Evolutionary conservation across 495 filamentous ascomycete species (phyloP), one percentile per base, ranked within the genome.

Genomic region (Talaromyces trachyspermus): DNA sequence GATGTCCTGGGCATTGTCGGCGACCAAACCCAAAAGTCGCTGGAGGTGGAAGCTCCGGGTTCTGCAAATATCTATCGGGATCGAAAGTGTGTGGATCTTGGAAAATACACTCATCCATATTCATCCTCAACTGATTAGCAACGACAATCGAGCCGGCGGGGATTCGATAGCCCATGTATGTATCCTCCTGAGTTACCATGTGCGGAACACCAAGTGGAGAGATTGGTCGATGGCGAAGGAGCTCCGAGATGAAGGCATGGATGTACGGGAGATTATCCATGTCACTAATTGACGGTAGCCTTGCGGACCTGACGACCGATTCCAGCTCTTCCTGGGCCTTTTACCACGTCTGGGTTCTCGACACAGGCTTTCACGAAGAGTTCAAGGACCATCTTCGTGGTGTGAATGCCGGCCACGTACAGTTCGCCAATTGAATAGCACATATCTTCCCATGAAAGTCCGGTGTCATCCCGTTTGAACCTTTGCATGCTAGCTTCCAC

Each of bases 291-390:
- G 42, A 22, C 4, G 57, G 59, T 2, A 60, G 36, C 1, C 59
- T 48, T 2, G 48, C 24, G 1, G 11, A 8, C 0, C 53, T 50
- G 29, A 58, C 49, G 8, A 58, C 49, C 9, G 15, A 20, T 46
- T 60, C 54, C n/a, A 58, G 51, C 53, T 83, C 76, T 7, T 57
- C 61, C 48, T 77, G 76, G 2, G 71, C 75, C 22, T 65, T 70
- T 20, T 53, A 70, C 65, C 0, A 60, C 61, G 0, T 68, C 57
- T 1, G 69, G 68, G 49, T 63, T 62, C 3, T 69, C n/a, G 1
- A 59, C 51, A 51, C 64, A 57, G 24, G 62, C 64, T n/a, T 63
- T 48, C 35, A 69, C 50, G 38, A 74, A 66, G 8, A 55, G 47
- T 27, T 64, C 60, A 24, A 70, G 49, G 9, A 57, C 57, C 19